Base-by-base conservation (phyloP, 345 rosid genomes). In the Alliaria petiolata region DNA sequence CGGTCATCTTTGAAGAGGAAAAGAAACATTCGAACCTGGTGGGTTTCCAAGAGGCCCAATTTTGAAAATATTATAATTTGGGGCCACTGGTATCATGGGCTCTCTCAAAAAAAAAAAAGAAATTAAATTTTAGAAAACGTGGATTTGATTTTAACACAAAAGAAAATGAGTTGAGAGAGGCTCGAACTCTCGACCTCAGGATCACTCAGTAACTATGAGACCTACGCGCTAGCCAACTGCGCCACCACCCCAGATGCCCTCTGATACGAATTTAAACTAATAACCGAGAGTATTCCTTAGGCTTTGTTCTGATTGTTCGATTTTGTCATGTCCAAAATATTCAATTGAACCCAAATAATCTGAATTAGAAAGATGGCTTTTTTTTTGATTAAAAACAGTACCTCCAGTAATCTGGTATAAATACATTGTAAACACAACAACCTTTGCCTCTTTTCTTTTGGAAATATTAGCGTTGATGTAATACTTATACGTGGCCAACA, bases 181-280 rank as follows among this genome's bases (percentile, higher is more conserved):
- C 83, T 83, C 92, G 82, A 85, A 83, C 93, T 87, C 97, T 90
- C 96, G 87, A 88, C 97, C 93, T 87, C 95, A 83, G 95, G 93
- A 88, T 92, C 1, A 78, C 97, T 85, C 92, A 25, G 47, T 62
- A 81, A 90, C 97, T 85, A 87, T 87, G 97, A 88, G 93, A 92
- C 88, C 97, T 84, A 83, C 93, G 90, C 88, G 91, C 97, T 88
- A 87, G 86, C 91, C 97, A 90, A 90, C 95, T 88, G 91, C 97
- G 89, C 96, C 90, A 83, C 91, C 89, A 84, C 91, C 88, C 91
- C 93, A 5, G 14, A 14, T 71, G 69, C n/a, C n/a, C 9, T 3
- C 6, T 4, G 0, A 3, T 1, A 0, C 14, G 7, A 28, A 7
- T 7, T 16, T 5, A 9, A 8, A 35, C 4, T 31, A n/a, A 31